phyloP scores from a whole-genome alignment of 805 yeast species.

The Hanseniaspora clermontiae region DNA sequence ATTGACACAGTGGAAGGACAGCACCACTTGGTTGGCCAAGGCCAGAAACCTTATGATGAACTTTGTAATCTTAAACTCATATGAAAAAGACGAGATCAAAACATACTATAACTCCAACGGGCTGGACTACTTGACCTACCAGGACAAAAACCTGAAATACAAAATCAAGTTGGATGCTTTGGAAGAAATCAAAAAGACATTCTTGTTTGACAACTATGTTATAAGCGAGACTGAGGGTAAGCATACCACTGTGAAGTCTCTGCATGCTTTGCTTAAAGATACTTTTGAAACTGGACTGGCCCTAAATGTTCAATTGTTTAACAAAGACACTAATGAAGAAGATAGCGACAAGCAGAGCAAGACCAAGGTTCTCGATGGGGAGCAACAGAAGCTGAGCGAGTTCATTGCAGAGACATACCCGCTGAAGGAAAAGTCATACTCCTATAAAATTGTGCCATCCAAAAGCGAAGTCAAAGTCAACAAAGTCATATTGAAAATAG shows the following conservation, averaged over 20 bases:
- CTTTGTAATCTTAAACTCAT: neutral
- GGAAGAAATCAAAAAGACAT: conserved; percentile 6
- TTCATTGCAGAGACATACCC: neutral
- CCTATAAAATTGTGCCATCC: neutral
- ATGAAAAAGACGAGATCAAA: neutral
- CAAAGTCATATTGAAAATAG: conserved; percentile 1
- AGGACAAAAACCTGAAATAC: neutral
- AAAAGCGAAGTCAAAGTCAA: neutral
- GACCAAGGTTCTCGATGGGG: neutral
- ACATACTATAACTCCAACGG: conserved; percentile 3
- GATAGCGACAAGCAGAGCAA: neutral
- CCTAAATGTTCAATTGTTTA: neutral
- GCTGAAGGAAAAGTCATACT: neutral
- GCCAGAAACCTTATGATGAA: conserved; percentile 7
- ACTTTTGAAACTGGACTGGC: neutral
- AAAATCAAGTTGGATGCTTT: neutral
- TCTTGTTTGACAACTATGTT: neutral
- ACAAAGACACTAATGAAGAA: neutral
- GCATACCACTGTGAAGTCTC: neutral
- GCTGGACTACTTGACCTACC: neutral
- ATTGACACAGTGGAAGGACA: conserved; percentile 4
- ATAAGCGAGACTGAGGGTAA: neutral
- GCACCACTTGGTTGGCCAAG: neutral
- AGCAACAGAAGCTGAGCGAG: neutral
- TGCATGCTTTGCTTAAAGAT: neutral